phyloP scores from a whole-genome alignment of 2,329 filamentous ascomycete genomes.

The Colletotrichum karsti region DNA sequence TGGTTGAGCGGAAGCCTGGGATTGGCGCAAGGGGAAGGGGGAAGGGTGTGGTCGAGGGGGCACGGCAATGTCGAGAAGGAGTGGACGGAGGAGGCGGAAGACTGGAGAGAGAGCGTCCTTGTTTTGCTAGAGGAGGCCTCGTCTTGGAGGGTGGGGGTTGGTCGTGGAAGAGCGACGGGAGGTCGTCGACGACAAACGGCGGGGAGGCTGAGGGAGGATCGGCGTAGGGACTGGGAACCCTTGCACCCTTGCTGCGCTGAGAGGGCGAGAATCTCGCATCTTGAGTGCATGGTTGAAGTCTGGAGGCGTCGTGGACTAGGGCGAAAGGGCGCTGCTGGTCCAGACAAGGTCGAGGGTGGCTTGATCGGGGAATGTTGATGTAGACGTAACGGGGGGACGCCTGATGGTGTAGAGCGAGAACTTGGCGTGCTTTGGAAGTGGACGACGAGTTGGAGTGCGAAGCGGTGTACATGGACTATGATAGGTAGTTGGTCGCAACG shows the following conservation, averaged over 20 bases:
- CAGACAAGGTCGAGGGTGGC: constrained; percentile 4
- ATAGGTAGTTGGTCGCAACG: neutral
- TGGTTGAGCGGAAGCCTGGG: neutral
- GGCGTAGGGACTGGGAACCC: constrained; percentile 11
- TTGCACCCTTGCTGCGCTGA: neutral
- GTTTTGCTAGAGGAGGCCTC: constrained; percentile 1
- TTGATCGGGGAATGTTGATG: constrained; percentile 19
- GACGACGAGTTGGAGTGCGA: neutral
- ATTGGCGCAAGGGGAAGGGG: neutral
- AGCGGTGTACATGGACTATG: constrained; percentile 10
- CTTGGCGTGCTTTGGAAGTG: neutral
- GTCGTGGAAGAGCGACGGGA: neutral
- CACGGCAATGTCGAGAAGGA: neutral
- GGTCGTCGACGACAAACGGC: constrained; percentile 11
- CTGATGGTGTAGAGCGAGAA: neutral
- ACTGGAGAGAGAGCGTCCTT: neutral
- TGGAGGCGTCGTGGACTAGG: neutral
- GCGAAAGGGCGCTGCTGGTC: constrained; percentile 9
- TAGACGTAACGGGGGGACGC: neutral
- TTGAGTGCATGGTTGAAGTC: neutral
- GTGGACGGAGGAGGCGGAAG: constrained; percentile 8
- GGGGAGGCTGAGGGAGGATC: constrained; percentile 21
- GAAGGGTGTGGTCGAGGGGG: too few relatives aligned
- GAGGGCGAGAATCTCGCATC: neutral
- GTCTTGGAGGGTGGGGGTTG: constrained; percentile 19